Evolutionary conservation across 1,284 basidiomycete species (phyloP), one percentile per base, ranked within the genome.

Genomic region (Leccinum subrobustum): DNA sequence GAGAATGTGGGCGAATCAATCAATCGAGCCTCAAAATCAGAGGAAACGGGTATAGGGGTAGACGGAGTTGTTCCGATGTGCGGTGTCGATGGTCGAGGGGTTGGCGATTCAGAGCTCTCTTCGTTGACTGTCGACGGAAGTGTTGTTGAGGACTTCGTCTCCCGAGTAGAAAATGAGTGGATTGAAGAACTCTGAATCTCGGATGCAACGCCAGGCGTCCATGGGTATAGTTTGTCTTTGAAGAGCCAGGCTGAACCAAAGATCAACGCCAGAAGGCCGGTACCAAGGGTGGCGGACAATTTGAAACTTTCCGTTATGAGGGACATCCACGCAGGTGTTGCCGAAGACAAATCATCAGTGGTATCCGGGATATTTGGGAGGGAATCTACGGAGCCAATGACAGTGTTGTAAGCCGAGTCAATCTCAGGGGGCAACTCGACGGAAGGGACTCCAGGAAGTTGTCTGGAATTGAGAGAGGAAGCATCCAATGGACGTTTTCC

Each of bases 401-500:
- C 56, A 31, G 20, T 60, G 25, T 58, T 61, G 23, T 27, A 54
- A 23, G 31, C 51, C 3, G n/a, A 27, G 16, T 60, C 62, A 3
- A 57, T 50, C 9, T 58, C 63, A 16, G 69, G 71, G 11, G 71
- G 68, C 14, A 57, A 61, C 7, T 73, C 67, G 23, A 58, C 72
- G 4, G 68, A 75, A 42, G 74, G 74, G 3, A 75, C 72, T 3
- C 72, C 73, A 20, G 73, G 71, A 3, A 76, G 68, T 33, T 73
- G 71, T 59, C 75, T 70, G 6, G 65, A 73, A 42, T 60, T 72
- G 31, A 73, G 71, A 12, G 69, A 70, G 2, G 74, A 73, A 8
- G 63, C 55, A 61, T 84, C 82, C 18, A 89, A 71, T 25, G 72
- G 75, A 12, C 82, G 77, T 52, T 87, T 79, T 33, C 89, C 89